Base-by-base conservation (phyloP, 2,329 filamentous ascomycete species). In the Penicillium sp. region DNA sequence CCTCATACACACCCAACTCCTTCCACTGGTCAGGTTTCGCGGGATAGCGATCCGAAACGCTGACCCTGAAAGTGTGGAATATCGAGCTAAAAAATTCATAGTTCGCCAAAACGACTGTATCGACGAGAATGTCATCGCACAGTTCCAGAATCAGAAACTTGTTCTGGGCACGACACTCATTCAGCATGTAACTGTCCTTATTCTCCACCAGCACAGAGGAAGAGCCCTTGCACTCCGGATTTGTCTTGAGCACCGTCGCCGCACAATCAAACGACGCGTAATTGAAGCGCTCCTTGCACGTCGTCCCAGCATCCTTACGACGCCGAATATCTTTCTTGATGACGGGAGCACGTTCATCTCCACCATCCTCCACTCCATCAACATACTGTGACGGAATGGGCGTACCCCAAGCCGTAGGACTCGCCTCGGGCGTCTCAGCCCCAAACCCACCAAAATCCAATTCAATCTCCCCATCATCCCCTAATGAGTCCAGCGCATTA, bases 41-140 rank as follows among this genome's bases (percentile, higher is more conserved):
- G 0, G 94, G 94, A 71, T 96, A 97, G 51, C 90, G 85, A 74
- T 97, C 94, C 52, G 92, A 95, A 44, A 96, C 93, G 68, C 90
- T 95, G 61, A 97, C 85, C 47, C 89, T 83, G 70, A 99, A 96
- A 44, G 86, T 88, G 48, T 91, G 87, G 63, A 97, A 89, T 82
- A 95, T 96, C 68, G 91, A 96, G 50, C 91, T 96, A 78, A 99
- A 99, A 77, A 99, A 99, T 71, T 99, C 94, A 65, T 95, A 99
- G 70, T 99, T 99, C 56, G 93, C 94, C 49, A 99, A 80, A n/a
- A 97, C 94, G 38, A 99, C 81, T 0, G 94, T 99, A 69, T 99
- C 94, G 53, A 99, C 88, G 42, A 95, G 81, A 42, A 86, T 88
- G 60, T 85, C 83, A 63, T 95, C 90, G 71, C 90, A 97, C 28